Evolutionary conservation across 306 rosid genomes (phyloP).

Genomic region (Begonia peltatifolia): DNA sequence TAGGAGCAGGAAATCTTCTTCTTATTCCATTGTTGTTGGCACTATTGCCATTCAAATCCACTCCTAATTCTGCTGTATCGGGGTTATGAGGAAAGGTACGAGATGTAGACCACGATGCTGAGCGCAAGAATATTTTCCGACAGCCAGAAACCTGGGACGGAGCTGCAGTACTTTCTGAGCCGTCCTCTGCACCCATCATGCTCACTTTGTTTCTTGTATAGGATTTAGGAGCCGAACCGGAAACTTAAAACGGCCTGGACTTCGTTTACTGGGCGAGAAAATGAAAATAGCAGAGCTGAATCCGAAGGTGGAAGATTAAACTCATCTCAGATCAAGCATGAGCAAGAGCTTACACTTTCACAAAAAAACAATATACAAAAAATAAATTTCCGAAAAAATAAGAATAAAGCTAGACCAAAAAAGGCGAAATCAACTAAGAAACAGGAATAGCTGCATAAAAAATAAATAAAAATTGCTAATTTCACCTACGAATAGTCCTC

Average conservation of each 20-base stretch:
- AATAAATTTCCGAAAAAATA: background rate
- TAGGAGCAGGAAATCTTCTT: constrained; percentile 56
- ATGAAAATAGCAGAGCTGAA: constrained; percentile 14
- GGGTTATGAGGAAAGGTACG: constrained; percentile 38
- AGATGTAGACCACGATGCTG: constrained; percentile 85
- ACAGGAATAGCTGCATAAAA: no score
- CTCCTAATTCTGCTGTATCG: constrained; percentile 24
- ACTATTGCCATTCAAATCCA: constrained; percentile 37
- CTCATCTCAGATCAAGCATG: constrained; percentile 22
- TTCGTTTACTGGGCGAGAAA: constrained; percentile 7
- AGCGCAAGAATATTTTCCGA: constrained; percentile 76
- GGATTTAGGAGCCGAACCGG: constrained; percentile 8
- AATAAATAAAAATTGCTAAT: no score
- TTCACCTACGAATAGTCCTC: background rate
- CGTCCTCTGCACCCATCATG: constrained; percentile 84
- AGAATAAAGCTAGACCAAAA: background rate
- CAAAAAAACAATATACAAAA: background rate
- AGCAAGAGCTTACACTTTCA: constrained; percentile 8
- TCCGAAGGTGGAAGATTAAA: constrained; percentile 16
- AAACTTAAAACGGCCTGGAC: constrained; percentile 11
- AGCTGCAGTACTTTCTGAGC: constrained; percentile 23
- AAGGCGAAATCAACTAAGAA: background rate
- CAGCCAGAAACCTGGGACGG: constrained; percentile 36
- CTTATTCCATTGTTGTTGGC: constrained; percentile 23
- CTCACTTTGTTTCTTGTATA: constrained; percentile 20